Evolutionary conservation across 306 rosid species (phyloP).

Genomic region (Begonia peltatifolia): DNA sequence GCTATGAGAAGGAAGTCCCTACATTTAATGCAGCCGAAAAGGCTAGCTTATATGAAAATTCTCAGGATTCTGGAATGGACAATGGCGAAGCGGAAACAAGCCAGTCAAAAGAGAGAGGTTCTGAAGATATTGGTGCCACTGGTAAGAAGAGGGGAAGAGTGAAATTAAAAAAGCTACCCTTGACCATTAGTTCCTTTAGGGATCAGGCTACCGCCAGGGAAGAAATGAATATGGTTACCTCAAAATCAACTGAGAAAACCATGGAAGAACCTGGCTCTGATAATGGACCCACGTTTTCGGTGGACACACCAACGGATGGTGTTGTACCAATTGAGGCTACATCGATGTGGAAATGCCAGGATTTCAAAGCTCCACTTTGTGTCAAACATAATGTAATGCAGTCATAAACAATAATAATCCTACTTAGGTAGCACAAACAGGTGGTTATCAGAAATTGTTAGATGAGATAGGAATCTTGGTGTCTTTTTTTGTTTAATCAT

Average conservation of each 20-base stretch:
- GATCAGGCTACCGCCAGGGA: slow-evolving; percentile 53
- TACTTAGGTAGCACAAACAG: slow-evolving; percentile 13
- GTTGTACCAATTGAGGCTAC: slow-evolving; percentile 46
- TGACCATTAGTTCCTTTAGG: slow-evolving; percentile 53
- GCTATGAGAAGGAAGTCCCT: slow-evolving; percentile 35
- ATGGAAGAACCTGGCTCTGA: slow-evolving; percentile 27
- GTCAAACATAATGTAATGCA: slow-evolving; percentile 66
- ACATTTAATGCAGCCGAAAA: slow-evolving; percentile 44
- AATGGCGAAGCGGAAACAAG: slow-evolving; percentile 59
- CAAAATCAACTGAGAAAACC: slow-evolving; percentile 30
- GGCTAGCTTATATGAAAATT: slow-evolving; percentile 28
- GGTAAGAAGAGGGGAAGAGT: slow-evolving; percentile 82
- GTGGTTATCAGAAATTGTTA: slow-evolving; percentile 33
- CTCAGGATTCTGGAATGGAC: slow-evolving; percentile 27
- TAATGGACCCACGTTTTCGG: slow-evolving; percentile 38
- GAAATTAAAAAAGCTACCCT: slow-evolving; percentile 80
- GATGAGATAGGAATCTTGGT: slow-evolving; percentile 63
- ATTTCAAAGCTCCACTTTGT: slow-evolving; percentile 55
- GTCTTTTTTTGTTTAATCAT: slow-evolving; percentile 15
- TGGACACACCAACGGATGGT: slow-evolving; percentile 45
- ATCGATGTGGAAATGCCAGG: slow-evolving; percentile 77
- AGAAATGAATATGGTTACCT: slow-evolving; percentile 31
- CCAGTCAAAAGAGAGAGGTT: slow-evolving; percentile 36
- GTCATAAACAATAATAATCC: slow-evolving; percentile 28
- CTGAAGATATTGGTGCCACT: slow-evolving; percentile 32